Evolutionary conservation across 2,329 filamentous ascomycete species (phyloP).

Genomic region (Aspergillus calidoustus): DNA sequence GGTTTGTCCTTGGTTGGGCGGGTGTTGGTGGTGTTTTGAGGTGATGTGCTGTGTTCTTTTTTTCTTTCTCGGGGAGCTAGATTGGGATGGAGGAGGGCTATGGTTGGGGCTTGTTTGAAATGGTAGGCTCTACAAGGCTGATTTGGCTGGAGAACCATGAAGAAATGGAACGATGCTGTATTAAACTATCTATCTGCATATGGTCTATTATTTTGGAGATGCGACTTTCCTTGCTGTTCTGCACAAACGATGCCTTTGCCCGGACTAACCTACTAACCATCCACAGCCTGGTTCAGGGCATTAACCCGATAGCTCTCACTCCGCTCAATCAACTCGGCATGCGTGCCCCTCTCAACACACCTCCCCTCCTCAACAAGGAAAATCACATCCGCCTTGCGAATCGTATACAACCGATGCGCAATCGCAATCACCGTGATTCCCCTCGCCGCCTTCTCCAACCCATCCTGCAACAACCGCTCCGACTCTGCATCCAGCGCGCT

Average conservation of each 20-base stretch:
- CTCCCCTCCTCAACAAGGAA: conserved; percentile 69
- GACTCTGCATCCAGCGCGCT: conserved; percentile 62
- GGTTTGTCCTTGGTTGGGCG: conserved; percentile 55
- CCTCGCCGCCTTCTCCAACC: conserved; percentile 38
- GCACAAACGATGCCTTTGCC: background rate
- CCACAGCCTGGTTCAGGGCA: conserved; percentile 49
- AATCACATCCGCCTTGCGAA: conserved; percentile 77
- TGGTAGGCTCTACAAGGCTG: background rate
- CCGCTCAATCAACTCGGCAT: conserved; percentile 54
- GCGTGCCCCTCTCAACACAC: conserved; percentile 54
- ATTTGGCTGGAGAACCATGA: background rate
- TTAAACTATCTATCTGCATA: conserved; percentile 6
- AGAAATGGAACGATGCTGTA: background rate
- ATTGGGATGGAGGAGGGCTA: background rate
- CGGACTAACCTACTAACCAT: conserved; percentile 1
- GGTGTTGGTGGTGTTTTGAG: conserved; percentile 53
- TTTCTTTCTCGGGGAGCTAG: background rate
- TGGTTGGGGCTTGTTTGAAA: too few species aligned
- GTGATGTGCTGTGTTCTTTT: conserved; percentile 30
- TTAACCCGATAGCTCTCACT: conserved; percentile 56
- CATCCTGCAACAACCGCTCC: conserved; percentile 53
- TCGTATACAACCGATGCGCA: conserved; percentile 48
- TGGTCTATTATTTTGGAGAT: background rate
- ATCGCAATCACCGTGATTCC: conserved; percentile 48
- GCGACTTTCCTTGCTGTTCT: background rate